These are phyloP conservation scores for Artomyces pyxidatus DNA, from an alignment of 768 basidiomycete species.

Conservation along the genomic window DNA sequence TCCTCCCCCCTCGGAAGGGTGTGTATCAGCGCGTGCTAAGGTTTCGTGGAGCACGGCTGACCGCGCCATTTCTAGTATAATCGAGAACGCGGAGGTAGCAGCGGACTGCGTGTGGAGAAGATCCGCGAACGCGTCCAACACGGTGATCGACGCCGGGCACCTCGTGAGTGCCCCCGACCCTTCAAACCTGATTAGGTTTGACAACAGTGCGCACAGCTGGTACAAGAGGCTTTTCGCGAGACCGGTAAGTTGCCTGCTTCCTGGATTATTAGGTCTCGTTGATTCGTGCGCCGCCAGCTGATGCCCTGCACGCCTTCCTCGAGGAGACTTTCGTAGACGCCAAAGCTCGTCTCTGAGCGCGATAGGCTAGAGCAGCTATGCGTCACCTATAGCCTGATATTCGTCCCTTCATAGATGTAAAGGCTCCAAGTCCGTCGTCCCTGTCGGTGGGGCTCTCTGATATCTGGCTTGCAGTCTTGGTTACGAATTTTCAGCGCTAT, in stretches of 20 bases:
- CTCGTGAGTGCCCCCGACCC: conserved; percentile 17
- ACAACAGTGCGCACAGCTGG: neutral
- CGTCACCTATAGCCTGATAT: too few species aligned
- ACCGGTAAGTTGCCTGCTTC: conserved; percentile 9
- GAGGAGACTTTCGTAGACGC: neutral
- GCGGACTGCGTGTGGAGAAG: conserved; percentile 25
- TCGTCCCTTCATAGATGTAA: too few species aligned
- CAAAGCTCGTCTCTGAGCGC: too few species aligned
- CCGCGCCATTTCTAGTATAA: neutral
- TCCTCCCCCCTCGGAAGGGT: conserved; percentile 37
- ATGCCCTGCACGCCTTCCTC: conserved; percentile 12
- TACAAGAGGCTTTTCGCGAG: conserved; percentile 13
- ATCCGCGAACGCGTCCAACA: conserved; percentile 27
- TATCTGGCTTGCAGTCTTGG: too few species aligned
- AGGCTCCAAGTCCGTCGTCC: too few species aligned
- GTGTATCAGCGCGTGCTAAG: too few species aligned
- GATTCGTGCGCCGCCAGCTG: conserved; percentile 1
- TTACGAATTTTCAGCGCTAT: too few species aligned
- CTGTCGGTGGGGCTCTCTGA: too few species aligned
- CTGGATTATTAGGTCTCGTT: neutral
- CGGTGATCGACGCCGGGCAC: conserved; percentile 25
- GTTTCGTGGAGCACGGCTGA: neutral
- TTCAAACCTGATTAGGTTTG: neutral
- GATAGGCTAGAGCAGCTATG: too few species aligned
- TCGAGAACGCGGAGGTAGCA: conserved; percentile 8